Base-by-base conservation (phyloP, 2,329 filamentous ascomycete genomes). In the Pseudocercospora fijiensis region DNA sequence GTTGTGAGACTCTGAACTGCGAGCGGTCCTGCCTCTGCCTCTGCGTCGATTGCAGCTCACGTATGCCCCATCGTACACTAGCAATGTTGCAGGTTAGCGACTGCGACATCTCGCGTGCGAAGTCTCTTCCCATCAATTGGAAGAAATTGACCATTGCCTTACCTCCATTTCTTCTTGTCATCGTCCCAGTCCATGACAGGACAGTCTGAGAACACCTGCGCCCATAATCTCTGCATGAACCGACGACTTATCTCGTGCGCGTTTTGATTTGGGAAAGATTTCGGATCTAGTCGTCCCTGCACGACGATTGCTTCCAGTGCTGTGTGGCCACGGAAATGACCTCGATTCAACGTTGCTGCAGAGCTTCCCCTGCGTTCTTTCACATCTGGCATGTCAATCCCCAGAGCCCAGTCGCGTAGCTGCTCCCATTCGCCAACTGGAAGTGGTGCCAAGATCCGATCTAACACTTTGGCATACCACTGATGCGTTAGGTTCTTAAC, bases 141-240 rank as follows among this genome's bases (percentile, higher is more conserved):
- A 22, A 18, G 11, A 41, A 45, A 4, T 27, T 58, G 10, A n/a
- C 16, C 18, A 20, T 45, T 10, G n/a, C n/a, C 33, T n/a, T 49
- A 61, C 26, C 64, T 64, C 77, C 78, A 79, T 7, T 63, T 58
- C 37, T 70, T 62, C 9, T 57, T 69, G 33, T 64, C 45, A 9
- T 68, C 59, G 66, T 81, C 71, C 69, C 75, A 80, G 9, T 75
- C 73, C 70, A 82, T 75, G 52, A 77, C 72, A 43, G 80, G 79
- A 69, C 78, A 79, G 60, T 79, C 74, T 2, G 64, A 65, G 58
- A 82, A 78, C 6, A 83, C 70, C 24, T 71, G 72, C 4, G 72
- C 67, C 74, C 81, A 84, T 16, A 83, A 65, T 30, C 80, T 75
- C 58, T 73, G 73, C 82, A 84, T 83, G 61, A 76, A 78, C 9